Evolutionary conservation across 495 filamentous ascomycete species (phyloP).

Genomic region (Wilcoxina mikolae): DNA sequence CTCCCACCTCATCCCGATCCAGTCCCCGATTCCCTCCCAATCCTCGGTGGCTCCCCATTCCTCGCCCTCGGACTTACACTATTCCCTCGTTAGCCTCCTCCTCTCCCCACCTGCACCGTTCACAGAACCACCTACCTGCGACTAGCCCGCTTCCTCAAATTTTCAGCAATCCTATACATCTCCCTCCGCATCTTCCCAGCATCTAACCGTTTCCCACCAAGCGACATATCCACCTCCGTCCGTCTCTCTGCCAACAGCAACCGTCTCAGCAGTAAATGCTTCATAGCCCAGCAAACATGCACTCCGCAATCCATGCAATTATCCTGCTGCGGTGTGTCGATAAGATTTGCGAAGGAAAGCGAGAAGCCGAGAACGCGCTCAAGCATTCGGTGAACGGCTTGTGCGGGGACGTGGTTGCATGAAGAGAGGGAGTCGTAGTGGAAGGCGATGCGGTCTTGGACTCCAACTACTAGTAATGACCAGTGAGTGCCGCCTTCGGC

Average conservation of each 20-base stretch:
- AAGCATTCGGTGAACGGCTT: slow-evolving; percentile 47
- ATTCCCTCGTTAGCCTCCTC: no score
- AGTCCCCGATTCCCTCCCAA: no score
- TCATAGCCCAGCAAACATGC: slow-evolving; percentile 88
- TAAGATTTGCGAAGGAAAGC: slow-evolving; percentile 58
- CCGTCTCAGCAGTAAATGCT: slow-evolving; percentile 66
- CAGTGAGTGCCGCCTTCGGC: slow-evolving; percentile 89
- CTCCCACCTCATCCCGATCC: no score
- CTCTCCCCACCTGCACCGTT: no score
- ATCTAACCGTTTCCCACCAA: slow-evolving; percentile 66
- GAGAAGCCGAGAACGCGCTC: slow-evolving; percentile 45
- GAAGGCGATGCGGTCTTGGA: slow-evolving; percentile 81
- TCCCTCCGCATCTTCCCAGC: slow-evolving; percentile 62
- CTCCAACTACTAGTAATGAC: slow-evolving; percentile 79
- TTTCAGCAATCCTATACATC: slow-evolving; percentile 53
- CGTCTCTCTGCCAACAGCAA: slow-evolving; percentile 60
- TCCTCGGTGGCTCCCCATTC: no score
- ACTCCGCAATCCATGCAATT: slow-evolving; percentile 91
- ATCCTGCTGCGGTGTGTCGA: slow-evolving; percentile 79
- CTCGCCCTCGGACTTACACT: no score
- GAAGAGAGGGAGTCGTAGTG: slow-evolving; percentile 88
- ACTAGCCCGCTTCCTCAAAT: slow-evolving; percentile 22
- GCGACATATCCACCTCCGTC: slow-evolving; percentile 84
- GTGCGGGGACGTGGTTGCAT: slow-evolving; percentile 59
- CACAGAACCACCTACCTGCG: slow-evolving; percentile 25